Conservation (phyloP, 768 basidiomycete species). For the Lyophyllum atratum region DNA sequence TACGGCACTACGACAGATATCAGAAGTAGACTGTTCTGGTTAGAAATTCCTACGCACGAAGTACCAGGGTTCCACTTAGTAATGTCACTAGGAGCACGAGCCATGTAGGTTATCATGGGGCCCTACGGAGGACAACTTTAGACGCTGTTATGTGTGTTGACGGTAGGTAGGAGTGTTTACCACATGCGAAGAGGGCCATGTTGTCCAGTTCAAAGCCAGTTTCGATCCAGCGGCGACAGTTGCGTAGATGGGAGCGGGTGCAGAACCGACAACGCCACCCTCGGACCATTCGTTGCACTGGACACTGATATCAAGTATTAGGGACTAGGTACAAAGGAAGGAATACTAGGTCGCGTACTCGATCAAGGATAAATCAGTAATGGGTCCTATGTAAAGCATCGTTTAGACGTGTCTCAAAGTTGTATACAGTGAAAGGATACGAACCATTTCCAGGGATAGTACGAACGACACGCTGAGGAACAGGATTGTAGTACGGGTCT, state of each 20-base stretch:
- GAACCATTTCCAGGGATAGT: slow-evolving; percentile 43
- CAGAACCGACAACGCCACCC: slow-evolving; percentile 26
- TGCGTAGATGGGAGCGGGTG: slow-evolving; percentile 39
- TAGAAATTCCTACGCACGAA: slow-evolving; percentile 25
- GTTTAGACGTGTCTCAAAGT: background rate
- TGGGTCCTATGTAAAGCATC: background rate
- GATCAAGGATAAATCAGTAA: background rate
- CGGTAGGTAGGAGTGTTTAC: slow-evolving; percentile 7
- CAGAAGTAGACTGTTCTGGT: slow-evolving; percentile 18
- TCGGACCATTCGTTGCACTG: slow-evolving; percentile 32
- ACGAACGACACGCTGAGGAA: slow-evolving; percentile 41
- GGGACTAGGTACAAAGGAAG: background rate
- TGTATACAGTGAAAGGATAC: background rate
- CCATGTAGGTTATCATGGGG: slow-evolving; percentile 46
- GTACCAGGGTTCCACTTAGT: slow-evolving; percentile 43
- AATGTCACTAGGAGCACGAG: slow-evolving; percentile 42
- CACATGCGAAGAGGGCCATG: slow-evolving; percentile 32
- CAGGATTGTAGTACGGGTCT: slow-evolving; percentile 36
- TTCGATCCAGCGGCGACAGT: slow-evolving; percentile 40
- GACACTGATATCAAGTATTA: slow-evolving; percentile 12
- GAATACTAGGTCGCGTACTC: background rate
- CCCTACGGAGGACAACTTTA: slow-evolving; percentile 23
- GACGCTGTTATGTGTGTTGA: background rate
- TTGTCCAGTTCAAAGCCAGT: slow-evolving; percentile 43
- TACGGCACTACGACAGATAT: slow-evolving; percentile 33